Percentiles rank a stretch among this genome's conserved stretches.
These are phyloP conservation scores for Tremella yokohamensis DNA, from an alignment of 768 basidiomycete species.

Conservation along the genomic window DNA sequence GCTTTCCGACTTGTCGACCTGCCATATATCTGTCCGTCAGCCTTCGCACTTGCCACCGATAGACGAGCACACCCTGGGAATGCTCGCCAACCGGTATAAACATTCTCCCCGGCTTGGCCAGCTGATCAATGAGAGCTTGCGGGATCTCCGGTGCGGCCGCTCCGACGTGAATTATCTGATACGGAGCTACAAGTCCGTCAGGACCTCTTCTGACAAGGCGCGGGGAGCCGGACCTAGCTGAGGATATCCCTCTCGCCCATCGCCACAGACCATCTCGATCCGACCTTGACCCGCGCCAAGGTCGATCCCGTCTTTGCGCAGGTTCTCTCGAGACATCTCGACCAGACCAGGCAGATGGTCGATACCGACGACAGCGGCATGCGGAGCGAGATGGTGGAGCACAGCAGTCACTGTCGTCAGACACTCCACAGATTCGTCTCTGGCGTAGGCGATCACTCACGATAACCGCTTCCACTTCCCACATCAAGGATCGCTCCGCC, in stretches of 20 bases:
- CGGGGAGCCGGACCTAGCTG: constrained; percentile 18
- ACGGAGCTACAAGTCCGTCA: constrained; percentile 54
- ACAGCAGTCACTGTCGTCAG: constrained; percentile 57
- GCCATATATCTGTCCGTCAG: constrained; percentile 57
- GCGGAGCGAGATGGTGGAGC: constrained; percentile 65
- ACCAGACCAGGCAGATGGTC: constrained; percentile 83
- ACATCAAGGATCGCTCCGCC: constrained; percentile 80
- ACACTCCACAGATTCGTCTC: neutral
- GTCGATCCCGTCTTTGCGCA: constrained; percentile 60
- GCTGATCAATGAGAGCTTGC: constrained; percentile 60
- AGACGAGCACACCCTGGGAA: constrained; percentile 51
- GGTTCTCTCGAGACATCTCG: constrained; percentile 61
- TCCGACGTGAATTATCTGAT: constrained; percentile 87
- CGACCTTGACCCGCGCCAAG: constrained; percentile 57
- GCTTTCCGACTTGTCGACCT: constrained; percentile 71
- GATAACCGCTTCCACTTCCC: constrained; percentile 81
- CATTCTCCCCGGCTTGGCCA: constrained; percentile 57
- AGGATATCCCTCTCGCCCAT: constrained; percentile 62
- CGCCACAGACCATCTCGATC: constrained; percentile 67
- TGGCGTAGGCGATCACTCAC: constrained; percentile 16
- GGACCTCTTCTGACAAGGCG: too few relatives aligned
- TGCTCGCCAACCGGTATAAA: constrained; percentile 82
- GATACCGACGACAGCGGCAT: constrained; percentile 67
- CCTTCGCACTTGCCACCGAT: neutral
- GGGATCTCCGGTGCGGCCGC: constrained; percentile 80